A percentile compares a stretch with the other conserved stretches of the same genome.
Conservation (phyloP, 176 grass and related monocot species). For the Chloris gayana region DNA sequence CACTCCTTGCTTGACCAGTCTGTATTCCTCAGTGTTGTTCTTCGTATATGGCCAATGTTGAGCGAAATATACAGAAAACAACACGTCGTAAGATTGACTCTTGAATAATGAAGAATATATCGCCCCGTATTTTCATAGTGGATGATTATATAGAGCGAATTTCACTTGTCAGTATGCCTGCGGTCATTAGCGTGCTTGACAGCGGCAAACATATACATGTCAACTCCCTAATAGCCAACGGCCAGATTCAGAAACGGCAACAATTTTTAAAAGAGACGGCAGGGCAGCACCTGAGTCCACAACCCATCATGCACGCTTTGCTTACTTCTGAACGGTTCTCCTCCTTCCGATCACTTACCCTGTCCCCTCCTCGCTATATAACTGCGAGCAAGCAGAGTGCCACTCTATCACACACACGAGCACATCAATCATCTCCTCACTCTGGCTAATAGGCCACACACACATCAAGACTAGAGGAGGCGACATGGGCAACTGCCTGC, state of each 20-base stretch:
- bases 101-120: constrained; percentile 5
- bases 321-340: constrained; percentile 16
- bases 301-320: background rate
- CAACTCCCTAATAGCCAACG: background rate
- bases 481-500: constrained; percentile 46
- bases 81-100: background rate
- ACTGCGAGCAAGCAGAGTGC: background rate
- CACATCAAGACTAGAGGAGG: background rate
- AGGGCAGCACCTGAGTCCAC: background rate
- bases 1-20: constrained; percentile 15
- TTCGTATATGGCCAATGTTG: background rate
- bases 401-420: background rate
- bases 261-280: background rate
- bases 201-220: background rate
- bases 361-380: background rate
- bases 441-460: background rate
- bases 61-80: background rate
- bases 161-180: background rate
- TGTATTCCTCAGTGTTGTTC: background rate
- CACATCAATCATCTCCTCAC: background rate
- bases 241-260: background rate
- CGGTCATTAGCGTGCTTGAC: constrained; percentile 19
- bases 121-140: background rate
- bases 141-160: background rate
- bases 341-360: background rate